These are phyloP conservation scores for Entomophthora muscae DNA, from an alignment of 371 early-diverging fungal species.

Conservation along the genomic window DNA sequence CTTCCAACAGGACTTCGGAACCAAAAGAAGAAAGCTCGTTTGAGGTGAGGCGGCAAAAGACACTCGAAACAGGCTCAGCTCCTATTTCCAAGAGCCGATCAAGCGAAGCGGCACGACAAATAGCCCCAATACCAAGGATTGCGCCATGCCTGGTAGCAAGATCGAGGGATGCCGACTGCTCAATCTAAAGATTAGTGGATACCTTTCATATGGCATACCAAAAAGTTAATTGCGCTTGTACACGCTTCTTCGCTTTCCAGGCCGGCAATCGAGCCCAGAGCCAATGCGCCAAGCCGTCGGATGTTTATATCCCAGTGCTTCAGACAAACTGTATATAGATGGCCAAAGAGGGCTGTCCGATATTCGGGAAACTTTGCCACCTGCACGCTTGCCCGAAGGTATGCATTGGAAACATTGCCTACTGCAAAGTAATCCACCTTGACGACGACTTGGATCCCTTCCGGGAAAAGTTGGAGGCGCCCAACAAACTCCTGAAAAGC, in stretches of 20 bases:
- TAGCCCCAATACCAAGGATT: not conserved
- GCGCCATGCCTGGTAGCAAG: not conserved
- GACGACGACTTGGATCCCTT: slow-evolving; percentile 80
- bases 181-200: not conserved
- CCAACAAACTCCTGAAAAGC: slow-evolving; percentile 97
- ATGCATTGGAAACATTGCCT: slow-evolving; percentile 62
- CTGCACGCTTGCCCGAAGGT: slow-evolving; percentile 34
- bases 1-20: slow-evolving; percentile 27
- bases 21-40: slow-evolving; percentile 36
- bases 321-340: slow-evolving; percentile 24
- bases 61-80: slow-evolving; percentile 2
- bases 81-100: not conserved
- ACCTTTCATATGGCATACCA: not conserved
- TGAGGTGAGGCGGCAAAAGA: slow-evolving; percentile 20
- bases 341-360: not conserved
- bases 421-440: slow-evolving; percentile 81
- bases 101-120: not conserved
- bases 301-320: slow-evolving; percentile 42
- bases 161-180: not conserved
- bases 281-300: slow-evolving; percentile 50
- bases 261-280: not conserved
- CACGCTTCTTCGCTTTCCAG: not conserved
- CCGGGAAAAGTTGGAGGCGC: slow-evolving; percentile 75
- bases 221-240: not conserved
- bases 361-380: slow-evolving; percentile 37